phyloP scores from a whole-genome alignment of 768 basidiomycete genomes.

The Suillus luteus region DNA sequence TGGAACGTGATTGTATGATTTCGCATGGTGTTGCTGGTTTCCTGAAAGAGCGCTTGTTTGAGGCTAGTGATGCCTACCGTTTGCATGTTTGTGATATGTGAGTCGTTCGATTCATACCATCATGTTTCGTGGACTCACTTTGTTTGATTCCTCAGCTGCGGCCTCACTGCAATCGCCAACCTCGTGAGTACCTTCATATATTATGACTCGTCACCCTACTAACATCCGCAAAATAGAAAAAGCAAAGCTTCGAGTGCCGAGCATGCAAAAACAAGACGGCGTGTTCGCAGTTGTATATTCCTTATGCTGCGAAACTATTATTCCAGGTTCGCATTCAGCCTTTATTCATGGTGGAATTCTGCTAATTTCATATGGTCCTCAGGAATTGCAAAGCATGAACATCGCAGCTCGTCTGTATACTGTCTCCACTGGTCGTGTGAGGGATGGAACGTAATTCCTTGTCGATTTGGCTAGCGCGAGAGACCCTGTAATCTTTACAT shows the following conservation, averaged over 20 bases:
- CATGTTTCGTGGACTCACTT: slow-evolving; percentile 11
- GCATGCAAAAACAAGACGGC: slow-evolving; percentile 98
- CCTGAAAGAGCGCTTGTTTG: slow-evolving; percentile 95
- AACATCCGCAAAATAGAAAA: slow-evolving; percentile 59
- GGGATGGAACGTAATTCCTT: slow-evolving; percentile 43
- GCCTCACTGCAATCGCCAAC: slow-evolving; percentile 96
- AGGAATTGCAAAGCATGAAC: slow-evolving; percentile 97
- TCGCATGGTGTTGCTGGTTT: slow-evolving; percentile 98
- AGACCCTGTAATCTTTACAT: slow-evolving; percentile 37
- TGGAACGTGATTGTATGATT: slow-evolving; percentile 99
- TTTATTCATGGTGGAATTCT: slow-evolving; percentile 5
- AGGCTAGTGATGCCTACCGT: slow-evolving; percentile 91
- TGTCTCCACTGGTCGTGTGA: slow-evolving; percentile 82
- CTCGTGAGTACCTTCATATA: slow-evolving; percentile 54
- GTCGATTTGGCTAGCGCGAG: background rate
- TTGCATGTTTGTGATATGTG: slow-evolving; percentile 96
- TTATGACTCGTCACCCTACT: slow-evolving; percentile 11
- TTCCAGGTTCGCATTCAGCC: slow-evolving; percentile 70
- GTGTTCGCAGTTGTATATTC: slow-evolving; percentile 88
- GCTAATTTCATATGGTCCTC: slow-evolving; percentile 9
- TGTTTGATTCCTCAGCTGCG: slow-evolving; percentile 59
- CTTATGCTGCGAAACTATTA: slow-evolving; percentile 94
- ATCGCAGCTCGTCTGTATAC: slow-evolving; percentile 88
- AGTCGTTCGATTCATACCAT: slow-evolving; percentile 34
- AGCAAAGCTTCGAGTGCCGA: slow-evolving; percentile 98